Percentiles rank a stretch among this genome's conserved stretches.
Conservation (phyloP, 495 filamentous ascomycete species). For the Talaromyces proteolyticus region DNA sequence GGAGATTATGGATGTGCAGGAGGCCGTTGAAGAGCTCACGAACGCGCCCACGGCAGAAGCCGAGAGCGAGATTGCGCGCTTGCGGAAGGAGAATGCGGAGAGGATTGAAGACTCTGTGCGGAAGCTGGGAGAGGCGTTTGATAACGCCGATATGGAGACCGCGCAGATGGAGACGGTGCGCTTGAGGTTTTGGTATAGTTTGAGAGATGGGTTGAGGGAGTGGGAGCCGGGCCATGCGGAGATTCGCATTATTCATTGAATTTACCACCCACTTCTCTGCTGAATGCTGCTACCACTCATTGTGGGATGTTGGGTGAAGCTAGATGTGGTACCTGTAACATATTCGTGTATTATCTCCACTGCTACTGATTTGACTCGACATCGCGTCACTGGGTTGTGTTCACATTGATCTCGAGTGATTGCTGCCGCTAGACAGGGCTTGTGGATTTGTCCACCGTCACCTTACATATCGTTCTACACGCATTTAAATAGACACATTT, state of each 20-base stretch:
- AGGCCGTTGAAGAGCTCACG: slow-evolving; percentile 65
- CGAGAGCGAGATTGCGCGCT: slow-evolving; percentile 55
- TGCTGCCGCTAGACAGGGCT: too few relatives aligned
- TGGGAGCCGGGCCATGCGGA: slow-evolving; percentile 75
- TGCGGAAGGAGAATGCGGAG: slow-evolving; percentile 62
- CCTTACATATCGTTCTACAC: too few relatives aligned
- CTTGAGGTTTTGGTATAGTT: slow-evolving; percentile 89
- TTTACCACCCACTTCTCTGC: too few relatives aligned
- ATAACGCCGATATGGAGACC: slow-evolving; percentile 52
- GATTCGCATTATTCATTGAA: slow-evolving; percentile 58
- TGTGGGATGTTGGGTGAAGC: too few relatives aligned
- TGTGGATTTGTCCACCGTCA: too few relatives aligned
- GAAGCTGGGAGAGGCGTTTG: slow-evolving; percentile 57
- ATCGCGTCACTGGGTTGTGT: too few relatives aligned
- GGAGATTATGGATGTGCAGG: slow-evolving; percentile 82
- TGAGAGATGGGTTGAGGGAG: slow-evolving; percentile 69
- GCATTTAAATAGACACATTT: too few relatives aligned
- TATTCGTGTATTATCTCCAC: too few relatives aligned
- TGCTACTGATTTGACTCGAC: too few relatives aligned
- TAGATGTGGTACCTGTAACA: too few relatives aligned
- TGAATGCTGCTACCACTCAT: too few relatives aligned
- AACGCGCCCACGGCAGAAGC: slow-evolving; percentile 37
- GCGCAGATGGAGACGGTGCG: slow-evolving; percentile 67
- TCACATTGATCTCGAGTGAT: too few relatives aligned
- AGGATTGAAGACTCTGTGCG: slow-evolving; percentile 56